Conservation (phyloP, 805 yeast genomes). For the Torulaspora quercuum region DNA sequence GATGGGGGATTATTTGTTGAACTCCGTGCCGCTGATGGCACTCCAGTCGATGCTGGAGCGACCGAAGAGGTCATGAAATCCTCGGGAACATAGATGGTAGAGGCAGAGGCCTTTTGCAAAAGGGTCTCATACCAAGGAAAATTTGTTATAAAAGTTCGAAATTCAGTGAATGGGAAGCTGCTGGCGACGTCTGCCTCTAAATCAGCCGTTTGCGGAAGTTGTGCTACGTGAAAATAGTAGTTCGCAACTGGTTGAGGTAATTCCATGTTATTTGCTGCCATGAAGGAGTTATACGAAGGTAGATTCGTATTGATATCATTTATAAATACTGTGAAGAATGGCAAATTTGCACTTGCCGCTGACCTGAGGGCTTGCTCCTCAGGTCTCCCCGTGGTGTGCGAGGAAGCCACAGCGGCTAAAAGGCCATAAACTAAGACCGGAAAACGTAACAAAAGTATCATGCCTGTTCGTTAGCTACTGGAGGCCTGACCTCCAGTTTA, state of each 20-base stretch:
- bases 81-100: conserved; percentile 30
- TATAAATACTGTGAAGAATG: conserved; percentile 35
- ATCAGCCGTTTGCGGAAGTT: conserved; percentile 26
- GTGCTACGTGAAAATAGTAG: conserved; percentile 35
- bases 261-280: conserved; percentile 32
- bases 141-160: conserved; percentile 36
- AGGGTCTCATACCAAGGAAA: conserved; percentile 35
- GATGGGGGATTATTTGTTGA: neutral
- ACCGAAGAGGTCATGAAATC: conserved; percentile 18
- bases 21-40: neutral
- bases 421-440: neutral
- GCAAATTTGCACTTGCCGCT: conserved; percentile 36
- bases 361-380: conserved; percentile 21
- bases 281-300: conserved; percentile 36
- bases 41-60: neutral
- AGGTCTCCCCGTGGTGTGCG: conserved; percentile 1
- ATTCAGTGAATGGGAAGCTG: conserved; percentile 39
- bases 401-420: neutral
- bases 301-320: conserved; percentile 33
- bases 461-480: no score
- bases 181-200: conserved; percentile 29
- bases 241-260: conserved; percentile 38
- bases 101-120: conserved; percentile 18
- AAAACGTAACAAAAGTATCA: neutral
- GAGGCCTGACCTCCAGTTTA: no score